These are phyloP conservation scores for Monosporascus sp. DNA, from an alignment of 2,329 filamentous ascomycete genomes.

Conservation along the genomic window DNA sequence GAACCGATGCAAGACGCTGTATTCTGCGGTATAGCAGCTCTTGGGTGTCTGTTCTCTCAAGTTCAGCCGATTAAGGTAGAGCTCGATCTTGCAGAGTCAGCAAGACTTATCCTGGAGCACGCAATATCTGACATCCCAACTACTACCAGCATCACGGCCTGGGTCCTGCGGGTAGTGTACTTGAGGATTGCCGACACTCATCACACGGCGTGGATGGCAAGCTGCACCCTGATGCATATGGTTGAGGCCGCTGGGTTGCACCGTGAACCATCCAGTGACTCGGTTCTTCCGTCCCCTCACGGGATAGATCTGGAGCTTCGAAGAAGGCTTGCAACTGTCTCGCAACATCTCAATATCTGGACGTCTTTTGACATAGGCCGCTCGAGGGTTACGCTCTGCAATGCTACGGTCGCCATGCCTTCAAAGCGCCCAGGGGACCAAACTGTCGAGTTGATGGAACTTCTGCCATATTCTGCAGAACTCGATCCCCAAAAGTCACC, in stretches of 20 bases:
- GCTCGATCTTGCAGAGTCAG: conserved; percentile 38
- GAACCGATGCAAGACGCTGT: conserved; percentile 39
- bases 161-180: conserved; percentile 49
- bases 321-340: conserved; percentile 41
- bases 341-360: conserved; percentile 54
- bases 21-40: conserved; percentile 48
- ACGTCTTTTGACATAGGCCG: conserved; percentile 53
- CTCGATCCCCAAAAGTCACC: conserved; percentile 45
- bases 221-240: conserved; percentile 52
- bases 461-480: conserved; percentile 47
- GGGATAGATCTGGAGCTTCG: conserved; percentile 32
- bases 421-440: conserved; percentile 32
- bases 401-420: conserved; percentile 37
- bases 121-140: conserved; percentile 26
- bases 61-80: conserved; percentile 35
- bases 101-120: conserved; percentile 40
- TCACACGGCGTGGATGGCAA: conserved; percentile 52
- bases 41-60: conserved; percentile 47
- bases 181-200: conserved; percentile 47
- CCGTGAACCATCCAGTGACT: conserved; percentile 27
- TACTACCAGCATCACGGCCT: conserved; percentile 38
- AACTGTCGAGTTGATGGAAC: conserved; percentile 43
- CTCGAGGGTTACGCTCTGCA: conserved; percentile 43
- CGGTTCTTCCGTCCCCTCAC: conserved; percentile 19
- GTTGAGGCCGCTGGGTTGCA: conserved; percentile 48